phyloP scores from a whole-genome alignment of 805 yeast genomes.

The Gaillardinia entomophila region DNA sequence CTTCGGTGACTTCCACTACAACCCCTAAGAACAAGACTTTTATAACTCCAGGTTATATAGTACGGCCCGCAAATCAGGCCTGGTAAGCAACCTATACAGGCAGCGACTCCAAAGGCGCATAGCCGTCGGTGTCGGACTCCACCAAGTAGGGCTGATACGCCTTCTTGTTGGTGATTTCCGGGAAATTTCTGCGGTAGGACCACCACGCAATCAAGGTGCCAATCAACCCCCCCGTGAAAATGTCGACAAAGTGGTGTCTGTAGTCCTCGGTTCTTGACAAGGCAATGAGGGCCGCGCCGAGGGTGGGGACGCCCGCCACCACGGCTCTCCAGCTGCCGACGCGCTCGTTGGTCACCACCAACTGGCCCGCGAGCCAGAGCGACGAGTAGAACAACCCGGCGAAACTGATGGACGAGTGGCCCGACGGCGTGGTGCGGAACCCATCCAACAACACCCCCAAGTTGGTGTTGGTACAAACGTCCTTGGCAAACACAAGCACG shows the following conservation, averaged over 20 bases:
- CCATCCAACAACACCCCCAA: slow-evolving; percentile 52
- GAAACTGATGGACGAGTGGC: slow-evolving; percentile 70
- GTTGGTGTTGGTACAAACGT: slow-evolving; percentile 57
- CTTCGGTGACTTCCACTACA: no score
- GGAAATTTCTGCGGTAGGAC: slow-evolving; percentile 52
- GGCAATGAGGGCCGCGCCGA: slow-evolving; percentile 75
- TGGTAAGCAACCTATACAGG: no score
- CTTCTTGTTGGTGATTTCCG: slow-evolving; percentile 22
- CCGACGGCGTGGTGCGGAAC: slow-evolving; percentile 77
- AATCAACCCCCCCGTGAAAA: slow-evolving; percentile 62
- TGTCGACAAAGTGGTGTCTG: slow-evolving; percentile 88
- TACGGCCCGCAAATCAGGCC: no score
- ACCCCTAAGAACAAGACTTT: no score
- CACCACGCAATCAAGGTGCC: slow-evolving; percentile 60
- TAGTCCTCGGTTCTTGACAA: slow-evolving; percentile 85
- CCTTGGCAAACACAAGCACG: slow-evolving; percentile 52
- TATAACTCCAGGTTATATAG: no score
- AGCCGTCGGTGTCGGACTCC: slow-evolving; percentile 9
- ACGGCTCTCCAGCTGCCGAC: slow-evolving; percentile 62
- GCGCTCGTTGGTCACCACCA: slow-evolving; percentile 36
- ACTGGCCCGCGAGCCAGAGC: slow-evolving; percentile 66
- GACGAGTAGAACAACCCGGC: slow-evolving; percentile 60
- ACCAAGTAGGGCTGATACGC: slow-evolving; percentile 37
- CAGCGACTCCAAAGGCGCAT: neutral
- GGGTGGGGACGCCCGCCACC: slow-evolving; percentile 47